These are phyloP conservation scores for Stachybotrys chlorohalonatus DNA, from an alignment of 2,329 filamentous ascomycete species.

Conservation along the genomic window DNA sequence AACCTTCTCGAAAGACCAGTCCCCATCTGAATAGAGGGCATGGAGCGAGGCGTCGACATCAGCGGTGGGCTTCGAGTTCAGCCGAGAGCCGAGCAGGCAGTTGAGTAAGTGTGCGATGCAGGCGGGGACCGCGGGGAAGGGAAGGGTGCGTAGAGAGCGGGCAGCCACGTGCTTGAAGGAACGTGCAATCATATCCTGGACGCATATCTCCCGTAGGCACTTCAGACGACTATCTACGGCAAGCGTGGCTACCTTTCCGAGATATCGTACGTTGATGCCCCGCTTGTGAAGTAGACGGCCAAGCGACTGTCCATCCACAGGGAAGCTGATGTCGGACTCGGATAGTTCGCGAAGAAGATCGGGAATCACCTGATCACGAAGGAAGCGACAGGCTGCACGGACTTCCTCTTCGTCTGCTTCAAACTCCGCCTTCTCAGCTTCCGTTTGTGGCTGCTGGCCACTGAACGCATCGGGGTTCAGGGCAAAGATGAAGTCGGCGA, in stretches of 20 bases:
- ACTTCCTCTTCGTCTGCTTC: slow-evolving; percentile 82
- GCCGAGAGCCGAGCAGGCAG: slow-evolving; percentile 70
- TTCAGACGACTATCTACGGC: slow-evolving; percentile 63
- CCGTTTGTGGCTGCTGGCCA: slow-evolving; percentile 80
- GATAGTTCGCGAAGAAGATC: slow-evolving; percentile 77
- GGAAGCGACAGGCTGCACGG: slow-evolving; percentile 69
- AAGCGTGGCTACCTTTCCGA: slow-evolving; percentile 72
- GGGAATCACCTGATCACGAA: slow-evolving; percentile 73
- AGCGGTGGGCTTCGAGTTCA: slow-evolving; percentile 70
- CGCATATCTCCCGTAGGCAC: slow-evolving; percentile 66
- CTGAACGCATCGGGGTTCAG: slow-evolving; percentile 96
- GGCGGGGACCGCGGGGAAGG: slow-evolving; percentile 68
- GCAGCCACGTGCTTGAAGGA: slow-evolving; percentile 89
- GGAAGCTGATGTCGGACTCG: slow-evolving; percentile 91
- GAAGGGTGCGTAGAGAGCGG: slow-evolving; percentile 69
- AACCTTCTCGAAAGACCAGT: slow-evolving; percentile 71
- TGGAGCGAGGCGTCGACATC: slow-evolving; percentile 69
- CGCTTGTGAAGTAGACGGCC: slow-evolving; percentile 87
- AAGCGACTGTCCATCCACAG: slow-evolving; percentile 94
- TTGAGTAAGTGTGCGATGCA: slow-evolving; percentile 85
- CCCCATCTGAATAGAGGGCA: slow-evolving; percentile 69
- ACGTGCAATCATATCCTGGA: slow-evolving; percentile 92
- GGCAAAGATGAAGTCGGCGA: slow-evolving; percentile 77
- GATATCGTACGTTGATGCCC: slow-evolving; percentile 92
- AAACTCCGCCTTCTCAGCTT: slow-evolving; percentile 80